A percentile compares a stretch with the other conserved stretches of the same genome.
These are phyloP conservation scores for Tagetes patula DNA, from an alignment of 129 eudicot species.

Conservation along the genomic window DNA sequence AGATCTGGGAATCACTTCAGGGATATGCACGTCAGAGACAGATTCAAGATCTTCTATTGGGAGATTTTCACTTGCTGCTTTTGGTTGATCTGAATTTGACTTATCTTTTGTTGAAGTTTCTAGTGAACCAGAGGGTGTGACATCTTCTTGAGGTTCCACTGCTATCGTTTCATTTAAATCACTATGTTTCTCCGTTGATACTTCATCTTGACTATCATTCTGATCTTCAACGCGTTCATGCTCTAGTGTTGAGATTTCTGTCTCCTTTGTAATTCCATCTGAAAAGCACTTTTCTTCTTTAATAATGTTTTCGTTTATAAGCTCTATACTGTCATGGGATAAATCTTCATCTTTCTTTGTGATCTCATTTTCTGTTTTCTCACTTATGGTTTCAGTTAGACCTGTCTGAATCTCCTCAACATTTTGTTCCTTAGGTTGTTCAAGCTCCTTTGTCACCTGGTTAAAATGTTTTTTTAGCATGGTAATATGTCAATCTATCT, in stretches of 20 bases:
- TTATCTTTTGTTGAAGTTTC: conserved; percentile 15
- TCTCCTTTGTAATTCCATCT: conserved; percentile 28
- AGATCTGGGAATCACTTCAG: conserved; percentile 16
- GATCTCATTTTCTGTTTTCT: conserved; percentile 28
- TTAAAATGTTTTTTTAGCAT: conserved; percentile 5
- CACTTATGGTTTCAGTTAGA: conserved; percentile 21
- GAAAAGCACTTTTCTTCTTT: conserved; percentile 15
- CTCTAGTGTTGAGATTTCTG: conserved; percentile 26
- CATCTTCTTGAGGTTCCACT: conserved; percentile 33
- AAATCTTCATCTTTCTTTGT: conserved; percentile 20
- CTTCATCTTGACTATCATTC: conserved; percentile 26
- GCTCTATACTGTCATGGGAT: conserved; percentile 25
- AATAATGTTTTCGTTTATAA: conserved; percentile 11
- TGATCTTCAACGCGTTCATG: conserved; percentile 26
- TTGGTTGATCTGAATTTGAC: conserved; percentile 13
- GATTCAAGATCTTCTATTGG: conserved; percentile 23
- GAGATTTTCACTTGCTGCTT: conserved; percentile 22
- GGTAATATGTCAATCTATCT: neutral
- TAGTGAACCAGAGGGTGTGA: conserved; percentile 24
- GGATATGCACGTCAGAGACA: conserved; percentile 22
- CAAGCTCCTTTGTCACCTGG: conserved; percentile 27
- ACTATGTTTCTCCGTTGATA: conserved; percentile 20
- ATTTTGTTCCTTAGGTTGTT: conserved; percentile 20
- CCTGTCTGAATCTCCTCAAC: conserved; percentile 19
- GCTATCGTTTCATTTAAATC: conserved; percentile 33